phyloP scores from a whole-genome alignment of 2,329 filamentous ascomycete genomes.

The Thermoascus crustaceus region DNA sequence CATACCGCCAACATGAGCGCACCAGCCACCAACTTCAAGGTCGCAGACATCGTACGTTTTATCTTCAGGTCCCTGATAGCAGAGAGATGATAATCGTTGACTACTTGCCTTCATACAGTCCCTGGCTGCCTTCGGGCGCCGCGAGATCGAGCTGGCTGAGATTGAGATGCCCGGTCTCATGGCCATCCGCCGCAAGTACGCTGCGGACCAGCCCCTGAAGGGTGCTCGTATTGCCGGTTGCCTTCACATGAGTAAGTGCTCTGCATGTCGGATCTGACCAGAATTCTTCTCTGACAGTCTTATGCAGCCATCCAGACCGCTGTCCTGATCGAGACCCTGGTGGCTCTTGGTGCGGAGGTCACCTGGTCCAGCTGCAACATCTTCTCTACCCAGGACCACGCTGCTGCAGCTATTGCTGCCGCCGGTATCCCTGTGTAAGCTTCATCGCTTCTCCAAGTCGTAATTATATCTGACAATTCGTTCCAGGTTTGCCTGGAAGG shows the following conservation, averaged over 20 bases:
- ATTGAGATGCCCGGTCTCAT: conserved; percentile 97
- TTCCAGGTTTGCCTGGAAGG: conserved; percentile 60
- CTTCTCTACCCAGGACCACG: conserved; percentile 98
- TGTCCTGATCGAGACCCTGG: conserved; percentile 97
- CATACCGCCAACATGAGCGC: conserved; percentile 50
- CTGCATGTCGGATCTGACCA: not conserved
- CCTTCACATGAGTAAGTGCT: conserved; percentile 79
- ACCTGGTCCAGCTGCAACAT: conserved; percentile 99
- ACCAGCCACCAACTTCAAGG: conserved; percentile 92
- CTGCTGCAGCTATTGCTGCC: conserved; percentile 92
- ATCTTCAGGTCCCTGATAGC: conserved; percentile 1
- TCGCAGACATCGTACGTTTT: conserved; percentile 77
- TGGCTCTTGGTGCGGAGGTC: conserved; percentile 88
- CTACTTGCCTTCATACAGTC: conserved; percentile 37
- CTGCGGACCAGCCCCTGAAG: conserved; percentile 81
- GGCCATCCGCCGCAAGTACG: conserved; percentile 88
- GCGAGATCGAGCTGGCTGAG: conserved; percentile 97
- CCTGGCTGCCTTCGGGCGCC: conserved; percentile 95
- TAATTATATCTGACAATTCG: conserved; percentile 7
- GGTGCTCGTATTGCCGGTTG: conserved; percentile 96
- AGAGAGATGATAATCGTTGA: conserved; percentile 9
- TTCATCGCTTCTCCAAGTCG: conserved; percentile 27
- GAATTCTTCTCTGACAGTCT: conserved; percentile 8
- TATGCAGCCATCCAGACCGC: conserved; percentile 83
- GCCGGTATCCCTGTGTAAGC: conserved; percentile 73